Evolutionary conservation across 2,329 filamentous ascomycete genomes (phyloP).

Genomic region (Epichloe typhina): DNA sequence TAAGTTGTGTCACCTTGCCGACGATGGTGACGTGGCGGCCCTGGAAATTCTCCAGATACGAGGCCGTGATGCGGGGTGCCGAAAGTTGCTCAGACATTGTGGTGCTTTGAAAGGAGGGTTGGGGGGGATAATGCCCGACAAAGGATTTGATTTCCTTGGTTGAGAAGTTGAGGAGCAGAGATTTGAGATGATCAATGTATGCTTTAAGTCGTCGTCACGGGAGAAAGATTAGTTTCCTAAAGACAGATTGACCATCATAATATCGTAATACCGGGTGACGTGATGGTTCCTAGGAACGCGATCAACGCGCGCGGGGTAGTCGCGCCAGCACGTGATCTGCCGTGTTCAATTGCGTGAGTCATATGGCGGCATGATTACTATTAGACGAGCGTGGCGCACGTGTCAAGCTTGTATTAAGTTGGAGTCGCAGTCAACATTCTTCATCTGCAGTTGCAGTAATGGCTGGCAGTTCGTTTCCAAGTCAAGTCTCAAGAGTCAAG

Average conservation of each 20-base stretch:
- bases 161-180: background rate
- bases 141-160: background rate
- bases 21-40: constrained; percentile 68
- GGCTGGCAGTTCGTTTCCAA: too few species aligned
- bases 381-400: too few species aligned
- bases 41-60: constrained; percentile 65
- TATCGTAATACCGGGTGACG: background rate
- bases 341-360: too few species aligned
- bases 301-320: background rate
- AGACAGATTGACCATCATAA: too few species aligned
- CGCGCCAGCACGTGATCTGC: background rate
- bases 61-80: constrained; percentile 70
- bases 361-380: too few species aligned
- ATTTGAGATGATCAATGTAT: background rate
- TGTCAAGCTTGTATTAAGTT: too few species aligned
- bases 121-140: background rate
- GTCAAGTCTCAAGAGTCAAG: too few species aligned
- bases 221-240: too few species aligned
- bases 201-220: too few species aligned
- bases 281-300: background rate
- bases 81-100: constrained; percentile 53
- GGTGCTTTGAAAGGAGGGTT: background rate
- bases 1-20: constrained; percentile 71
- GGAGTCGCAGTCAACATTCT: too few species aligned
- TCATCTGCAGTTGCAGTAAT: too few species aligned